Conservation (phyloP, 345 rosid genomes). For the Litchi chinensis region DNA sequence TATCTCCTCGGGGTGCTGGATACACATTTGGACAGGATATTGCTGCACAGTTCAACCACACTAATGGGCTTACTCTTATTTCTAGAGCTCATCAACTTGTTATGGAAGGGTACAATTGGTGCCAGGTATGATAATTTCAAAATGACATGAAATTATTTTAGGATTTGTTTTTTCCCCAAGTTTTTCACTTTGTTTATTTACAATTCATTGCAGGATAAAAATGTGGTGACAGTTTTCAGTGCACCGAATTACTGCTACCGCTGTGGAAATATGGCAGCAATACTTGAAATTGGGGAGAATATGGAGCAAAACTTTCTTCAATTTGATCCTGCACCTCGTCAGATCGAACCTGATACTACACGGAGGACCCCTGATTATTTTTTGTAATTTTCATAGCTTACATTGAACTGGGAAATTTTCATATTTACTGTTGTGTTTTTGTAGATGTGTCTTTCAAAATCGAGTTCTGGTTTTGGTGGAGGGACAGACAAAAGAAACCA, state of each 20-base stretch:
- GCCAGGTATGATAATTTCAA: slow-evolving; percentile 54
- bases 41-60: slow-evolving; percentile 71
- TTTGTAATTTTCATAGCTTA: slow-evolving; percentile 47
- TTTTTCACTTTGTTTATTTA: slow-evolving; percentile 1
- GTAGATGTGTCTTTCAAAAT: slow-evolving; percentile 44
- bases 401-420: slow-evolving; percentile 19
- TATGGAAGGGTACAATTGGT: slow-evolving; percentile 91
- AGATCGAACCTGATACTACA: slow-evolving; percentile 75
- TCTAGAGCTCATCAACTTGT: slow-evolving; percentile 92
- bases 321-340: slow-evolving; percentile 91
- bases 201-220: slow-evolving; percentile 56
- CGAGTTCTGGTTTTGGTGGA: slow-evolving; percentile 30
- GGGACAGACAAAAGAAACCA: slow-evolving; percentile 29
- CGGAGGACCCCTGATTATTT: slow-evolving; percentile 88
- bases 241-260: slow-evolving; percentile 84
- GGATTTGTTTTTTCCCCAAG: background rate
- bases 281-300: slow-evolving; percentile 80
- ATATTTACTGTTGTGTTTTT: slow-evolving; percentile 36
- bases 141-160: slow-evolving; percentile 1
- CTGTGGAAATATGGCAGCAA: slow-evolving; percentile 90
- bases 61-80: slow-evolving; percentile 72
- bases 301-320: slow-evolving; percentile 87
- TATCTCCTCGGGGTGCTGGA: slow-evolving; percentile 61
- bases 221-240: slow-evolving; percentile 83
- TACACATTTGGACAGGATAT: slow-evolving; percentile 74